Conservation (phyloP, 371 early-diverging fungal species). For the Nematocida major region DNA sequence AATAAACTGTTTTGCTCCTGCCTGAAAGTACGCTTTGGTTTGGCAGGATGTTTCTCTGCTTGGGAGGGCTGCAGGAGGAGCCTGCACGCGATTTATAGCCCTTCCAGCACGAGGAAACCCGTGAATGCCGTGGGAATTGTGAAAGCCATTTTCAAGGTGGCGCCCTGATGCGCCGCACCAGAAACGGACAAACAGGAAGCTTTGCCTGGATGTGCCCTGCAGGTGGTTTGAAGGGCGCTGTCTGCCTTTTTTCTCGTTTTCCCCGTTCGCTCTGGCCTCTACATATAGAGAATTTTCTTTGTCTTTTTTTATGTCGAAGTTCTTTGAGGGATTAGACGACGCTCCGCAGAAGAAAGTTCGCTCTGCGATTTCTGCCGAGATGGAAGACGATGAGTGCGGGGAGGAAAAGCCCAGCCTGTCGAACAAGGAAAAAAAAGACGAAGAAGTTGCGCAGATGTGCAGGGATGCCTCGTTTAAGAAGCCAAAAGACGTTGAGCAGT, state of each 20-base stretch:
- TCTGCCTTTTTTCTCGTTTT: background rate
- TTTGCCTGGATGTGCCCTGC: too few species aligned
- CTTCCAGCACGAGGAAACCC: too few species aligned
- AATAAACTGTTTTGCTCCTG: too few species aligned
- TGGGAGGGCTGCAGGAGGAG: too few species aligned
- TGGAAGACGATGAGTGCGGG: constrained; percentile 26
- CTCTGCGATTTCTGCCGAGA: background rate
- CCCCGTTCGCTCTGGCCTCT: background rate
- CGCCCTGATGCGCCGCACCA: too few species aligned
- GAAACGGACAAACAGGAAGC: too few species aligned
- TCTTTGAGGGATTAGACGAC: constrained; percentile 39
- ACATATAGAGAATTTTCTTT: background rate
- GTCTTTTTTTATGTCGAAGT: constrained; percentile 45
- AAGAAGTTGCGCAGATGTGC: constrained; percentile 36
- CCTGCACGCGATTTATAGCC: too few species aligned
- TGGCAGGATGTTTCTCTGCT: too few species aligned
- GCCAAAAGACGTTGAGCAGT: constrained; percentile 44
- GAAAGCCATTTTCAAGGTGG: too few species aligned
- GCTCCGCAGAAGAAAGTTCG: constrained; percentile 13
- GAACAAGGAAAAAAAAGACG: constrained; percentile 45
- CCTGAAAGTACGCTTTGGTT: too few species aligned
- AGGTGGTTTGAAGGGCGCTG: too few species aligned
- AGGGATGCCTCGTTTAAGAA: constrained; percentile 33
- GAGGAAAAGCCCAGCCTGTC: constrained; percentile 27
- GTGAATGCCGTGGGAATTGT: too few species aligned